Percentiles rank a stretch among this genome's conserved stretches.
These are phyloP conservation scores for Colletotrichum tofieldiae DNA, from an alignment of 2,329 filamentous ascomycete species.

Conservation along the genomic window DNA sequence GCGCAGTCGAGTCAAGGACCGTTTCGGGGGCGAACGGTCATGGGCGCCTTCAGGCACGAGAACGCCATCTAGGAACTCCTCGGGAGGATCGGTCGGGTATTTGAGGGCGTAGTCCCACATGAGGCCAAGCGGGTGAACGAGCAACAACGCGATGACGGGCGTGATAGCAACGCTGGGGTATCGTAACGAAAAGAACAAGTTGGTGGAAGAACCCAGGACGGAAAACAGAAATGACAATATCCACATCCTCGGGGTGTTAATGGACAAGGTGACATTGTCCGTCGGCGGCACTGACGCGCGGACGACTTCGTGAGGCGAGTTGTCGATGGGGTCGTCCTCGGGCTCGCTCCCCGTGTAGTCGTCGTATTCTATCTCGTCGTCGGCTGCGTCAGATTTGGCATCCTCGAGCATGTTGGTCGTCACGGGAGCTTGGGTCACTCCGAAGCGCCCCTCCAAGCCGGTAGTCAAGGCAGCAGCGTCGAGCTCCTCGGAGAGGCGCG, in stretches of 20 bases:
- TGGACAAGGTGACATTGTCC: slow-evolving; percentile 84
- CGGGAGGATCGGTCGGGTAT: slow-evolving; percentile 55
- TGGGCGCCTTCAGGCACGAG: slow-evolving; percentile 32
- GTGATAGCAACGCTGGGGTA: slow-evolving; percentile 93
- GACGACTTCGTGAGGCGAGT: slow-evolving; percentile 85
- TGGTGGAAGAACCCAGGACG: slow-evolving; percentile 85
- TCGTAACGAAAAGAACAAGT: slow-evolving; percentile 90
- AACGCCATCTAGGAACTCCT: slow-evolving; percentile 56
- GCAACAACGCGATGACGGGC: slow-evolving; percentile 87
- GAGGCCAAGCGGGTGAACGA: slow-evolving; percentile 87
- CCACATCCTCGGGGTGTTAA: slow-evolving; percentile 93
- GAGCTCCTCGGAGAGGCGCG: slow-evolving; percentile 63
- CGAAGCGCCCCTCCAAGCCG: slow-evolving; percentile 69
- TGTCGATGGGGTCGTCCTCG: slow-evolving; percentile 71
- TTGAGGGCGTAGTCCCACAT: slow-evolving; percentile 82
- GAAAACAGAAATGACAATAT: slow-evolving; percentile 84
- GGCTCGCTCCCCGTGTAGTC: slow-evolving; percentile 55
- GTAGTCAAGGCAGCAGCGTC: slow-evolving; percentile 67
- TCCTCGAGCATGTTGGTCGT: slow-evolving; percentile 62
- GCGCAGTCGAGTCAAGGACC: slow-evolving; percentile 63
- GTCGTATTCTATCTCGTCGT: slow-evolving; percentile 47
- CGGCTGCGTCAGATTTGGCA: slow-evolving; percentile 45
- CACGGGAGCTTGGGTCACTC: slow-evolving; percentile 64
- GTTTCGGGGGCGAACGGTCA: slow-evolving; percentile 22
- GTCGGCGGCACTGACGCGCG: slow-evolving; percentile 84